phyloP scores from a whole-genome alignment of 2,329 filamentous ascomycete genomes.

The Fusarium sp. region DNA sequence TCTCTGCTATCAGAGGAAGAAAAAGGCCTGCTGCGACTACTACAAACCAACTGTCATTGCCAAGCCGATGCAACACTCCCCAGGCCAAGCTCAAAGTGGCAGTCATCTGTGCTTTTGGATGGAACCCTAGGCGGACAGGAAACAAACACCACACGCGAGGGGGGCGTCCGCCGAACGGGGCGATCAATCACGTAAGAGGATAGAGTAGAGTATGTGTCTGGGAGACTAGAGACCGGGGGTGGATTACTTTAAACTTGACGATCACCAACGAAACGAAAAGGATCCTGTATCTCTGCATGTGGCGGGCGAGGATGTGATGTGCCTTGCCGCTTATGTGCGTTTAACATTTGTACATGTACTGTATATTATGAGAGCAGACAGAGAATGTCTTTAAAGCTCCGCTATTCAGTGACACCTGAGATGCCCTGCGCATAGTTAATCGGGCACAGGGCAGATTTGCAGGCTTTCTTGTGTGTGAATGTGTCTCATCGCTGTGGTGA shows the following conservation, averaged over 20 bases:
- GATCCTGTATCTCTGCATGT: conserved; percentile 21
- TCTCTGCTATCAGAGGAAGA: conserved; percentile 6
- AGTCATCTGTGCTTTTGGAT: conserved; percentile 31
- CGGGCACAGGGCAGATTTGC: conserved; percentile 26
- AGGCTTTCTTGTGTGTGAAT: conserved; percentile 4
- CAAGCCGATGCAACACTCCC: conserved; percentile 27
- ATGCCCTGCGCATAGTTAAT: not conserved
- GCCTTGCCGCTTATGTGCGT: conserved; percentile 26
- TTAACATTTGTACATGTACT: not conserved
- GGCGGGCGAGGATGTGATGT: conserved; percentile 12
- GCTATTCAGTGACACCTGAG: no score
- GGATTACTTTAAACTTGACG: conserved; percentile 7
- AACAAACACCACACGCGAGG: not conserved
- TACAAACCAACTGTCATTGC: conserved; percentile 10
- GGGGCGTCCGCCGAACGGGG: conserved; percentile 27
- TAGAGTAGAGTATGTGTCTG: not conserved
- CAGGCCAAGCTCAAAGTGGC: conserved; percentile 43
- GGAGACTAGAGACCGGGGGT: not conserved
- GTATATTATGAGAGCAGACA: not conserved
- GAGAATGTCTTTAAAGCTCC: no score
- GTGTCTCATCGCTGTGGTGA: conserved; percentile 20
- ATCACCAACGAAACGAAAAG: conserved; percentile 16
- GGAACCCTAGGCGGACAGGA: conserved; percentile 28
- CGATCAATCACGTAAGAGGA: conserved; percentile 44
- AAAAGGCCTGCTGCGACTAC: not conserved